Evolutionary conservation across 305 asterid genomes (phyloP), one percentile per base, ranked within the genome.

Genomic region (Rubia occidens): DNA sequence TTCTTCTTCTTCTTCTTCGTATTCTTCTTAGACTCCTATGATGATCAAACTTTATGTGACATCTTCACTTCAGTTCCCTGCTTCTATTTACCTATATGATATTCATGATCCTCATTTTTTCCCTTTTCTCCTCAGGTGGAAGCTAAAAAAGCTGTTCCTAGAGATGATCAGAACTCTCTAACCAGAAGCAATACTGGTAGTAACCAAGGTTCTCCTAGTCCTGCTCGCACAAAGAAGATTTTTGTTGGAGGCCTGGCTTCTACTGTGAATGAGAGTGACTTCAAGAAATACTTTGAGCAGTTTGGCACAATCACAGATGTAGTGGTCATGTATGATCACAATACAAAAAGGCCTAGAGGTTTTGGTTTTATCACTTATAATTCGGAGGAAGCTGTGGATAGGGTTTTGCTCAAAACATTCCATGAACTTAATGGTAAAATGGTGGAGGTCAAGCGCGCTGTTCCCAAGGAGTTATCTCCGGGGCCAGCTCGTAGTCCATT

Each of bases 241-340:
- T 89, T 89, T 66, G 96, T 89, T 5, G 96, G 96, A 62, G 96
- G 96, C 55, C 74, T 89, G 71, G 86, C 96, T 40, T 89, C 96
- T 56, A 85, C 95, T 1, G 87, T 89, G 69, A 87, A 89, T 39
- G 91, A 89, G 77, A 82, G 75, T 35, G 96, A 84, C 80, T 89
- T 89, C 84, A 87, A 89, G 80, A 79, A 63, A 45, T 89, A 89
- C 81, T 89, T 89, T 66, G 88, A 83, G 67, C 95, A 85, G 75
- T 89, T 89, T 64, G 96, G 96, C 70, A 84, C 84, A 35, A 87
- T 85, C 71, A 87, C 86, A 18, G 96, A 89, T 63, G 96, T 87
- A n/a, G 95, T 89, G 6, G 96, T 89, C 73, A 89, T 87, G 95
- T 89, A 89, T 69, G 96, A 89, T 75, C 96, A 85, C 65, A 89